phyloP scores from a whole-genome alignment of 805 yeast genomes.

The Candida adriatica region DNA sequence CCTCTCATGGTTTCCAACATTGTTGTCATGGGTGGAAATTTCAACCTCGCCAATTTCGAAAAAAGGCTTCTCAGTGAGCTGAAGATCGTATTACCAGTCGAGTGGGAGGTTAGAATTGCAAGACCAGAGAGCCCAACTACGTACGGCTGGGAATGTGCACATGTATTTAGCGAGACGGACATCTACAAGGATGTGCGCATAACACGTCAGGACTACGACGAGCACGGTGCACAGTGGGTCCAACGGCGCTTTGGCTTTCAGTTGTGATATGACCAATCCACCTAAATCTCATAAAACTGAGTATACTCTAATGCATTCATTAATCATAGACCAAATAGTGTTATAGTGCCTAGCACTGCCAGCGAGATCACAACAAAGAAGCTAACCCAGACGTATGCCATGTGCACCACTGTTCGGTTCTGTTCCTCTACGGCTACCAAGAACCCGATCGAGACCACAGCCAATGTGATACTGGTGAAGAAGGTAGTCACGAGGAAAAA shows the following conservation, averaged over 20 bases:
- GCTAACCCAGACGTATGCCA: conserved; percentile 34
- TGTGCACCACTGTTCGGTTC: conserved; percentile 30
- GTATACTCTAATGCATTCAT: too few relatives aligned
- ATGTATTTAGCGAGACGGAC: conserved; percentile 25
- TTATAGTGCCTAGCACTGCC: conserved; percentile 38
- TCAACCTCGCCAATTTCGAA: conserved; percentile 61
- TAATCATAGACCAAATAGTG: conserved; percentile 22
- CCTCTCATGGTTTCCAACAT: conserved; percentile 79
- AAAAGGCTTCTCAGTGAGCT: conserved; percentile 55
- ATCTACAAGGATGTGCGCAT: conserved; percentile 46
- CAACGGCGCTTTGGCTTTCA: conserved; percentile 36
- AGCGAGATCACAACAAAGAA: conserved; percentile 33
- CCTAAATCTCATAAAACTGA: too few relatives aligned
- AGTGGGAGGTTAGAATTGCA: conserved; percentile 54
- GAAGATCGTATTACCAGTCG: conserved; percentile 61
- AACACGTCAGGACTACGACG: conserved; percentile 74
- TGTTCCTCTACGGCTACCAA: conserved; percentile 32
- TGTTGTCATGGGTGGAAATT: conserved; percentile 75
- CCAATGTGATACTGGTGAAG: conserved; percentile 33
- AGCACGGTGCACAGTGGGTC: conserved; percentile 61
- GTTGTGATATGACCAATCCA: too few relatives aligned
- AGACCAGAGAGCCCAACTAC: conserved; percentile 32
- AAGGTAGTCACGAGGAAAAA: conserved; percentile 34
- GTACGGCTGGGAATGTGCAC: conserved; percentile 55
- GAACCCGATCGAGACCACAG: conserved; percentile 39